Evolutionary conservation across 2,329 filamentous ascomycete genomes (phyloP).

Genomic region (Corynespora cassiicola): DNA sequence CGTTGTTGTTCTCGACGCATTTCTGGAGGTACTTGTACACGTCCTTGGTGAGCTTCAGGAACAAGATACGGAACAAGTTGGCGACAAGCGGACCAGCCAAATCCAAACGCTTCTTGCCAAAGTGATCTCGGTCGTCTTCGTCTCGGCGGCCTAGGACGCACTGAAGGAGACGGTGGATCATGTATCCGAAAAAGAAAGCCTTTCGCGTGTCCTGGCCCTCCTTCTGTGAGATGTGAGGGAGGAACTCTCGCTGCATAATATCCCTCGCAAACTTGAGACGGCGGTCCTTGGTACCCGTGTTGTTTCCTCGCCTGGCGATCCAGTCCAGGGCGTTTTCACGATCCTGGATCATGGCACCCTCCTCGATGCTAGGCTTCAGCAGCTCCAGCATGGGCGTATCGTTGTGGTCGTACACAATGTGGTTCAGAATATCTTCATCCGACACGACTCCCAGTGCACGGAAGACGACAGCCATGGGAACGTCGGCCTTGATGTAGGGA

Average conservation of each 20-base stretch:
- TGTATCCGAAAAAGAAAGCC: conserved; percentile 98
- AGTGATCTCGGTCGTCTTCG: conserved; percentile 97
- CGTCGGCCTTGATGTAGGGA: conserved; percentile 91
- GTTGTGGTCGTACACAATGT: conserved; percentile 94
- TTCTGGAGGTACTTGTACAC: conserved; percentile 90
- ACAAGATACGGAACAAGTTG: conserved; percentile 93
- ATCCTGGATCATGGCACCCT: conserved; percentile 95
- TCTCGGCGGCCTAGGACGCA: conserved; percentile 92
- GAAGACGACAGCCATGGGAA: conserved; percentile 95
- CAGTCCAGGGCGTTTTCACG: conserved; percentile 92
- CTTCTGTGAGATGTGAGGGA: conserved; percentile 94
- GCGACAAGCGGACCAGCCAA: conserved; percentile 92
- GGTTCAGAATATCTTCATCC: conserved; percentile 96
- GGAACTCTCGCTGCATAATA: conserved; percentile 93
- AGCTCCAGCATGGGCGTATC: conserved; percentile 98
- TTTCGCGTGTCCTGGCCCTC: conserved; percentile 96
- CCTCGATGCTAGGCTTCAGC: conserved; percentile 95
- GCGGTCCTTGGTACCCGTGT: conserved; percentile 78
- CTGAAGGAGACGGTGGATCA: conserved; percentile 95
- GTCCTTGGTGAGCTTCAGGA: conserved; percentile 89
- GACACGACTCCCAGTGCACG: conserved; percentile 94
- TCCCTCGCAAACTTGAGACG: conserved; percentile 92
- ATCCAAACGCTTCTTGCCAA: conserved; percentile 97
- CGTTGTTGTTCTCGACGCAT: conserved; percentile 85
- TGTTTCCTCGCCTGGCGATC: conserved; percentile 89